Base-by-base conservation (phyloP, 768 basidiomycete genomes). In the Russula vinacea region DNA sequence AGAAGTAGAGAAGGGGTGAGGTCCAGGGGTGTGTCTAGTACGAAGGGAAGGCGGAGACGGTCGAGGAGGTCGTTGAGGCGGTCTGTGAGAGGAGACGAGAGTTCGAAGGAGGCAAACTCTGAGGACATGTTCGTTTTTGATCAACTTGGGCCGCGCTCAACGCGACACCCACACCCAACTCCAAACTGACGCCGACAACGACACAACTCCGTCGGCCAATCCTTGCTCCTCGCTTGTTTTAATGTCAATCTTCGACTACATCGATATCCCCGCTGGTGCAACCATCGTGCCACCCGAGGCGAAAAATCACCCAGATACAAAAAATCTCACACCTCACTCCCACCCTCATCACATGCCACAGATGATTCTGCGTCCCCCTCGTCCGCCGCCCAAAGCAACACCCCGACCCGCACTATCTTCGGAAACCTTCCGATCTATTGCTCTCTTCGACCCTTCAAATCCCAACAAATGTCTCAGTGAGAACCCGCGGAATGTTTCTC, bases 1-100 rank as follows among this genome's bases (percentile, higher is more conserved):
- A 92, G 80, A 26, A 92, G 79, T 9, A 92, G 79, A 0, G 85
- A 83, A 0, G 90, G 89, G 0, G 87, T 89, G 11, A 92, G 80
- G 69, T 92, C 87, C 33, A 69, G 67, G 1, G 77, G 76, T 4
- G 73, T 68, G 13, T 77, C 73, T 9, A 78, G 67, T 10, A 63
- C 59, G 50, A 77, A 68, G 14, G 76, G 74, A n/a, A 78, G 70
- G 14, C 59, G 49, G 40, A 78, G 69, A 2, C 57, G 67, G 16
- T 57, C 45, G 33, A 78, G 67, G 42, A 78, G 73, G 6, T 61
- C 58, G 67, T 78, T 78, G 44, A 78, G 62, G 45, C 56, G 61
- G 8, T 62, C 60, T 55, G 66, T 59, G 29, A 72, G 62, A 19
- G 62, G 64, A 51, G 58, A 49, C 3, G 68, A 55, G 5, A 66